Evolutionary conservation across 1,139 yeast genomes (phyloP).

Genomic region (Protomyces inouyei): DNA sequence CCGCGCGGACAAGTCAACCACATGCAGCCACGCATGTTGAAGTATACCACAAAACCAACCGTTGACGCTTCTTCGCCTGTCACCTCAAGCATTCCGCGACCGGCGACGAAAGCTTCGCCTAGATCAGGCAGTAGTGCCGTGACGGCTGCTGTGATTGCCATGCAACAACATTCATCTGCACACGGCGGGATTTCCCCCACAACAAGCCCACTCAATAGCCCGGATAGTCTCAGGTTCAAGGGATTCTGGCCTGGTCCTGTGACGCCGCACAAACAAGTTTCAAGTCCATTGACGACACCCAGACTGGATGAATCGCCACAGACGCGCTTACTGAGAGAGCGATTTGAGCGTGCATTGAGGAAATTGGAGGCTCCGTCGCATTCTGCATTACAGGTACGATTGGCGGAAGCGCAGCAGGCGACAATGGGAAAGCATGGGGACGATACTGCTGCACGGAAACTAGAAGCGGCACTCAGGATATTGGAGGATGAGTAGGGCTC

Average conservation of each 20-base stretch:
- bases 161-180: neutral
- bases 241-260: neutral
- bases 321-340: neutral
- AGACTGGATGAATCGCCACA: neutral
- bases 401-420: neutral
- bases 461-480: constrained; percentile 19
- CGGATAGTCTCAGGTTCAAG: neutral
- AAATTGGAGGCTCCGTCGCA: neutral
- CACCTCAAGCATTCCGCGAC: neutral
- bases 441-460: neutral
- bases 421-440: neutral
- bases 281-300: neutral
- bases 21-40: neutral
- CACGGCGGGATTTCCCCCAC: neutral
- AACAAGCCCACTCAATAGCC: neutral
- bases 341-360: neutral
- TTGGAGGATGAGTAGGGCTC: neutral
- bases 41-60: neutral
- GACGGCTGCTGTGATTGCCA: neutral
- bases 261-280: neutral
- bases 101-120: neutral
- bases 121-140: neutral
- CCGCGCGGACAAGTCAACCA: neutral
- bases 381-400: neutral
- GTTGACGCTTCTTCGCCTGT: neutral